Evolutionary conservation across 2,329 filamentous ascomycete genomes (phyloP).

Genomic region (Botrytis medusae): DNA sequence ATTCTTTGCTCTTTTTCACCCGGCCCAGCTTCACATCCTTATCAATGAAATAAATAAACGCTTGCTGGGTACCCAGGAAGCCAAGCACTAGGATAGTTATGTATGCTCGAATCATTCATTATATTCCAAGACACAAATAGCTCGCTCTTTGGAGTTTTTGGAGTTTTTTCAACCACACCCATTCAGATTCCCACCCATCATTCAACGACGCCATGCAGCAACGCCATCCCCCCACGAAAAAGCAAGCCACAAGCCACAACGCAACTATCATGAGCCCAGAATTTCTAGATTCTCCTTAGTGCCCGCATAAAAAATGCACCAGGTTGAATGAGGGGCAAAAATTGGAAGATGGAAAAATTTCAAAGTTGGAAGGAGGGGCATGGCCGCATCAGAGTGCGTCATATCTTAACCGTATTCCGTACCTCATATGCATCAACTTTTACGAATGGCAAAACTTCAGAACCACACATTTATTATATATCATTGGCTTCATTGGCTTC

Average conservation of each 20-base stretch:
- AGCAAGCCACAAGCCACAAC: background rate
- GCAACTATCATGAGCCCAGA: background rate
- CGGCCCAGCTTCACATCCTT: background rate
- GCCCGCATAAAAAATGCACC: background rate
- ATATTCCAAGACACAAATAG: background rate
- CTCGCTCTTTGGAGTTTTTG: background rate
- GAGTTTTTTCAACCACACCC: background rate
- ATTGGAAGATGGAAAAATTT: background rate
- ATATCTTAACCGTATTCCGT: background rate
- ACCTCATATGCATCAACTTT: background rate
- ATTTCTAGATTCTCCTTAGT: background rate
- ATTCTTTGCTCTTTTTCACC: background rate
- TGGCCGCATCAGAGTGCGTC: background rate
- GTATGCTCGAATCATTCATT: background rate
- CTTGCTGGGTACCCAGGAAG: no score
- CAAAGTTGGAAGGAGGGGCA: slow-evolving; percentile 1
- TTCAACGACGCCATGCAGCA: background rate
- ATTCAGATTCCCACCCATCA: background rate
- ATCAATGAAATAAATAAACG: background rate
- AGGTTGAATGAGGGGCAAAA: background rate
- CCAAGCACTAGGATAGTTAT: no score
- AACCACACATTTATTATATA: background rate
- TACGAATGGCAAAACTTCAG: background rate
- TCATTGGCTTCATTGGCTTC: background rate
- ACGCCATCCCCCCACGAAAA: background rate